These are phyloP conservation scores for Hymenoscyphus scutula DNA, from an alignment of 2,329 filamentous ascomycete genomes.

Conservation along the genomic window DNA sequence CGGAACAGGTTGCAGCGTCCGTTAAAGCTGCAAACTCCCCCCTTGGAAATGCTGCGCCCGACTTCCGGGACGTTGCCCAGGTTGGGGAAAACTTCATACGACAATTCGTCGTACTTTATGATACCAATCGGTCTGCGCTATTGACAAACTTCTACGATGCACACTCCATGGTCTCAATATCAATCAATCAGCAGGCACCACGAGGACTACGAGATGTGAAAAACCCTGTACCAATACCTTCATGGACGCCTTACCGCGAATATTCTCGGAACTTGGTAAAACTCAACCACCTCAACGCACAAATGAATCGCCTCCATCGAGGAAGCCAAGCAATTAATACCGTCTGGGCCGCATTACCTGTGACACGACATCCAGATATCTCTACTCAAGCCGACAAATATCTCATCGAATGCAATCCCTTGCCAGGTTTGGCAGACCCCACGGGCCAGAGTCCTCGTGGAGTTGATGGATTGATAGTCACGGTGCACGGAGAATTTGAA, in stretches of 20 bases:
- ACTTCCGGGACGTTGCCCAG: conserved; percentile 71
- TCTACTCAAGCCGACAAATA: conserved; percentile 67
- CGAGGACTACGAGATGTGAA: conserved; percentile 40
- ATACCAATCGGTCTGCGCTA: conserved; percentile 65
- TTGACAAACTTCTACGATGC: conserved; percentile 71
- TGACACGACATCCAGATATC: conserved; percentile 72
- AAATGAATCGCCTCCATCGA: conserved; percentile 63
- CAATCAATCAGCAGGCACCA: conserved; percentile 63
- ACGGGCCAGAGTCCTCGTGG: conserved; percentile 60
- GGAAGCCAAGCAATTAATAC: conserved; percentile 65
- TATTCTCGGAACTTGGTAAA: conserved; percentile 75
- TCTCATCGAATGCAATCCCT: conserved; percentile 76
- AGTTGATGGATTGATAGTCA: conserved; percentile 75
- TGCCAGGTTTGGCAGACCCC: conserved; percentile 70
- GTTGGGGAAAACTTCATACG: conserved; percentile 75
- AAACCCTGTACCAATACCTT: conserved; percentile 44
- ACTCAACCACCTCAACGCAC: conserved; percentile 58
- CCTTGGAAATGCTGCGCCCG: conserved; percentile 61
- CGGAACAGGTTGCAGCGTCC: conserved; percentile 63
- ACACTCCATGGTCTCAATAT: conserved; percentile 71
- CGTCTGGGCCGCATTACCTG: conserved; percentile 68
- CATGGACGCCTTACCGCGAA: conserved; percentile 75
- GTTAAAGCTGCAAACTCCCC: conserved; percentile 49
- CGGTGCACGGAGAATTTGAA: conserved; percentile 80
- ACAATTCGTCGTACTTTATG: conserved; percentile 72